A percentile compares a stretch with the other conserved stretches of the same genome.
Evolutionary conservation across 176 grass and related monocot species (phyloP).

Genomic region (Raddia distichophylla): DNA sequence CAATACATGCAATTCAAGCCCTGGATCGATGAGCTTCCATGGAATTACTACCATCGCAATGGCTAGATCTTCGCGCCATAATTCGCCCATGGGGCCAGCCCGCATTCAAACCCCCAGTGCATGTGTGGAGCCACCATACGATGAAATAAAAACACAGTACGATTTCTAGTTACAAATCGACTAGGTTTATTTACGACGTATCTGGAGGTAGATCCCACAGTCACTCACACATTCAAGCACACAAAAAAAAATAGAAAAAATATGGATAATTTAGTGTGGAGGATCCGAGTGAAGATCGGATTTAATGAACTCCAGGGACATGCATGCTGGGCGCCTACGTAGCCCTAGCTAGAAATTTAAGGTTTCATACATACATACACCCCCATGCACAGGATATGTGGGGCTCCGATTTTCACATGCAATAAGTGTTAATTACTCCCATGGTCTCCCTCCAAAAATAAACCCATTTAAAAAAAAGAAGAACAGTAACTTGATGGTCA

Average conservation of each 20-base stretch:
- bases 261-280: neutral
- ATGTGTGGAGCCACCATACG: neutral
- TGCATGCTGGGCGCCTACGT: slow-evolving; percentile 19
- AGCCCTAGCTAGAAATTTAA: slow-evolving; percentile 35
- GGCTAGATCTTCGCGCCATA: slow-evolving; percentile 24
- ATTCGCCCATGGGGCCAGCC: neutral
- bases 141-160: neutral
- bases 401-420: slow-evolving; percentile 24
- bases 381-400: neutral
- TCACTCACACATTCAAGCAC: no score
- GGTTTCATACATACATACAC: slow-evolving; percentile 3
- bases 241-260: neutral
- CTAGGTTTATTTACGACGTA: slow-evolving; percentile 29
- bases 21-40: neutral
- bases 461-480: neutral
- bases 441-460: neutral
- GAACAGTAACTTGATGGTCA: neutral
- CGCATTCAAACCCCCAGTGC: neutral
- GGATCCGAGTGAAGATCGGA: neutral
- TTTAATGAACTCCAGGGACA: slow-evolving; percentile 40
- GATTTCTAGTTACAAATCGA: neutral
- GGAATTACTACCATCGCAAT: slow-evolving; percentile 23
- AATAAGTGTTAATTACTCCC: slow-evolving; percentile 17
- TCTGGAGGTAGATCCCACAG: slow-evolving; percentile 1
- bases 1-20: slow-evolving; percentile 12